phyloP scores from a whole-genome alignment of 306 rosid species.

The Delonix regia region DNA sequence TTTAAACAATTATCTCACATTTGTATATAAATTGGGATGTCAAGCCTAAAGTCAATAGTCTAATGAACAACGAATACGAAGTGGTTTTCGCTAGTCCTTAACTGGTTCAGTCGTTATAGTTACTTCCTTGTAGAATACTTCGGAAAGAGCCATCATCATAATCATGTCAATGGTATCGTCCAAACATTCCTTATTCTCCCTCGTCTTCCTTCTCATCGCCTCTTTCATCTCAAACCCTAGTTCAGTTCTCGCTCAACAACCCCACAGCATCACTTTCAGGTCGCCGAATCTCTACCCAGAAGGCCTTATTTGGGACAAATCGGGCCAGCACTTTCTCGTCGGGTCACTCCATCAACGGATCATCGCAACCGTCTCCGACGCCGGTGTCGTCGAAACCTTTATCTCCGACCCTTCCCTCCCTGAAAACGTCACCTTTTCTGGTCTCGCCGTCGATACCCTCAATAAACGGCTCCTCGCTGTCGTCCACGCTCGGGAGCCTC shows the following conservation, averaged over 20 bases:
- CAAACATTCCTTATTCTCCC: background rate
- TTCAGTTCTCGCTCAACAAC: slow-evolving; percentile 40
- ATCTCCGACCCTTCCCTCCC: slow-evolving; percentile 67
- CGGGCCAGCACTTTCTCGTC: slow-evolving; percentile 73
- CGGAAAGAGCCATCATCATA: background rate
- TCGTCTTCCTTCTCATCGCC: background rate
- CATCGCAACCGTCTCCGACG: slow-evolving; percentile 69
- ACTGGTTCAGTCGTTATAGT: too few species aligned
- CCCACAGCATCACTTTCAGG: slow-evolving; percentile 70
- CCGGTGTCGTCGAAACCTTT: slow-evolving; percentile 68
- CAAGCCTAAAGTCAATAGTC: too few species aligned
- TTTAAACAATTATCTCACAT: too few species aligned
- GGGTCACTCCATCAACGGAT: slow-evolving; percentile 59
- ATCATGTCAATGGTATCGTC: slow-evolving; percentile 28
- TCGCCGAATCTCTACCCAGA: slow-evolving; percentile 70
- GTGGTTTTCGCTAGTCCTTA: too few species aligned
- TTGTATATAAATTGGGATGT: too few species aligned
- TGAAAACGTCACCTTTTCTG: slow-evolving; percentile 52
- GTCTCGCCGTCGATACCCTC: slow-evolving; percentile 61
- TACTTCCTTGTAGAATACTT: background rate
- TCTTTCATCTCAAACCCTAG: slow-evolving; percentile 22
- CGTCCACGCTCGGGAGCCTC: slow-evolving; percentile 40
- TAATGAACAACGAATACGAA: too few species aligned
- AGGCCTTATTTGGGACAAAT: slow-evolving; percentile 70
- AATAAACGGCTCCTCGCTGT: slow-evolving; percentile 66